Evolutionary conservation across 2,329 filamentous ascomycete species (phyloP), one percentile per base, ranked within the genome.

Genomic region (Sporothrix euskadiensis): DNA sequence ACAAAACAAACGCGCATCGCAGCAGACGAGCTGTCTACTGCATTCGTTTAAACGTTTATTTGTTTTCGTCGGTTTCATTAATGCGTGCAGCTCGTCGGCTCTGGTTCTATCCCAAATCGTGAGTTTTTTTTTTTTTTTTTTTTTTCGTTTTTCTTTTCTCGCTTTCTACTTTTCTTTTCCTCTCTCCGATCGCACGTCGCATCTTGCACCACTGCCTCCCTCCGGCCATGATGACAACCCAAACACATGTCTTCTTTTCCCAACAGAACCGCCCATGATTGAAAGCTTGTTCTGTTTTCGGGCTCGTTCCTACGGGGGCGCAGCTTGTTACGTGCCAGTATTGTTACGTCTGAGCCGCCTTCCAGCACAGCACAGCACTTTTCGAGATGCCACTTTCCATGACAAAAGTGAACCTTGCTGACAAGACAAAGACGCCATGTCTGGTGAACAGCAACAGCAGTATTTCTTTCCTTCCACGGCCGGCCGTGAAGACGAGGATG

Each of bases 251-350:
- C 92, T 94, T 94, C 92, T 93, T 94, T 94, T 92, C 91, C 91
- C 88, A 90, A 87, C 91, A 85, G 91, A 94, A 88, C 93, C 92
- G 92, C 89, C 91, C 90, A 91, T 94, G 92, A 94, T 89, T 89
- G 90, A 93, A 90, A 85, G 81, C 84, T 81, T 85, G 86, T 87
- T 87, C 88, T 91, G 85, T 88, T 85, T 89, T 90, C 89, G 85
- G 75, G 80, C 84, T 83, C 83, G 83, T 80, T 82, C 79, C 85
- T 81, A 84, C 84, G 83, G 83, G 82, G 80, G 80, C 85, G 82
- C 80, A 82, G 87, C 89, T 90, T 93, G 92, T 91, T 94, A 94
- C 92, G 94, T 92, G 92, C 92, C 92, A 94, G 92, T 94, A 94
- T 91, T 86, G 75, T 76, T 72, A 52, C 54, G 73, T 75, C 75